phyloP scores from a whole-genome alignment of 2,329 filamentous ascomycete genomes.

The Parascedosporium putredinis region DNA sequence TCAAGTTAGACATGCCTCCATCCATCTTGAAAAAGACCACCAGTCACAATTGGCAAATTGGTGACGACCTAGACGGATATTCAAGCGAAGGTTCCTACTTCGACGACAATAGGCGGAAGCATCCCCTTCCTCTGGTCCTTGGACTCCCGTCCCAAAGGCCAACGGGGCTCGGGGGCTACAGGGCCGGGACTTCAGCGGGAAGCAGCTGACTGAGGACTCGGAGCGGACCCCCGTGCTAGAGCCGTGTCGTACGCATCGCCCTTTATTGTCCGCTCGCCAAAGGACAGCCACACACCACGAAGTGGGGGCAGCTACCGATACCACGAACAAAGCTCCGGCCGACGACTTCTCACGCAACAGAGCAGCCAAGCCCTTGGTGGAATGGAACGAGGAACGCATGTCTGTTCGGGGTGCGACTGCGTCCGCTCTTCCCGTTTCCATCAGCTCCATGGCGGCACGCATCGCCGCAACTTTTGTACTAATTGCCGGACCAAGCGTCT shows the following conservation, averaged over 20 bases:
- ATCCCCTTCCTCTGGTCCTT: background rate
- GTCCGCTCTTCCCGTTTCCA: background rate
- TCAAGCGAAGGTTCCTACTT: background rate
- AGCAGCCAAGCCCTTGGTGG: background rate
- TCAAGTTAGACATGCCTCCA: background rate
- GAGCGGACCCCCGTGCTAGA: no score
- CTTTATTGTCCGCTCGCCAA: no score
- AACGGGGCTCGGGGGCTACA: no score
- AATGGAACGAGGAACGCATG: background rate
- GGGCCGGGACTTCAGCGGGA: no score
- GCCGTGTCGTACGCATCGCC: no score
- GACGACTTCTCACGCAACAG: background rate
- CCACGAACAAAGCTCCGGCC: background rate
- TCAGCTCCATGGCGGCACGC: background rate
- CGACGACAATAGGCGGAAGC: background rate
- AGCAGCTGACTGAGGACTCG: no score
- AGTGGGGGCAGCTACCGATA: no score
- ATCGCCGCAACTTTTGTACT: slow-evolving; percentile 6
- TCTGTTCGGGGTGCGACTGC: background rate
- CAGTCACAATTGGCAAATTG: background rate
- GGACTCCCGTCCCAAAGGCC: no score
- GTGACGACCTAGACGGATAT: background rate
- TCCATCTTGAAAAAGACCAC: background rate
- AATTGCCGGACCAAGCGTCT: slow-evolving; percentile 3
- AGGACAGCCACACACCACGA: no score